Conservation (phyloP, 2,329 filamentous ascomycete genomes). For the Berkeleyomyces rouxiae region DNA sequence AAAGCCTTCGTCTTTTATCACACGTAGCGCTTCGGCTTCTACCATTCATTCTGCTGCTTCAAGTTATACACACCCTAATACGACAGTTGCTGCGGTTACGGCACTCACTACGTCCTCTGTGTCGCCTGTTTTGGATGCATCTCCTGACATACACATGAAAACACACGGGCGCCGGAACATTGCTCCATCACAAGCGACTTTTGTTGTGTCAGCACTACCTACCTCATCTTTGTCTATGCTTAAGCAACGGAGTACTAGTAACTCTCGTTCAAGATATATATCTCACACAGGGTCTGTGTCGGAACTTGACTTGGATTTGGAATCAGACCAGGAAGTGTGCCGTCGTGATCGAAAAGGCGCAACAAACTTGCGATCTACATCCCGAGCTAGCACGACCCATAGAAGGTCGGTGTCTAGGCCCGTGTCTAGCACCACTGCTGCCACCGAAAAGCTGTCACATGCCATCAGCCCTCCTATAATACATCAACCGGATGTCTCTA, state of each 20-base stretch:
- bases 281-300: neutral
- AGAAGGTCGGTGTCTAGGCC: neutral
- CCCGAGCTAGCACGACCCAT: neutral
- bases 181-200: neutral
- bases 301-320: slow-evolving; percentile 3
- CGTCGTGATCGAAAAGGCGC: neutral
- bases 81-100: neutral
- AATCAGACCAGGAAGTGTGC: slow-evolving; percentile 2
- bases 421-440: neutral
- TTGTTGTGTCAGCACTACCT: neutral
- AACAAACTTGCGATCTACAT: neutral
- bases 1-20: neutral
- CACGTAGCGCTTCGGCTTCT: slow-evolving; percentile 6
- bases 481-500: neutral
- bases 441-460: slow-evolving; percentile 9
- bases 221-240: slow-evolving; percentile 1
- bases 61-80: neutral
- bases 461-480: slow-evolving; percentile 5
- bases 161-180: neutral
- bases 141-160: neutral
- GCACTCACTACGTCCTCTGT: neutral
- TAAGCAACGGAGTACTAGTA: slow-evolving; percentile 2
- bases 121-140: neutral
- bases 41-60: slow-evolving; percentile 7
- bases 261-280: neutral